phyloP scores from a whole-genome alignment of 257 asterid genomes.

The Catharanthus roseus region DNA sequence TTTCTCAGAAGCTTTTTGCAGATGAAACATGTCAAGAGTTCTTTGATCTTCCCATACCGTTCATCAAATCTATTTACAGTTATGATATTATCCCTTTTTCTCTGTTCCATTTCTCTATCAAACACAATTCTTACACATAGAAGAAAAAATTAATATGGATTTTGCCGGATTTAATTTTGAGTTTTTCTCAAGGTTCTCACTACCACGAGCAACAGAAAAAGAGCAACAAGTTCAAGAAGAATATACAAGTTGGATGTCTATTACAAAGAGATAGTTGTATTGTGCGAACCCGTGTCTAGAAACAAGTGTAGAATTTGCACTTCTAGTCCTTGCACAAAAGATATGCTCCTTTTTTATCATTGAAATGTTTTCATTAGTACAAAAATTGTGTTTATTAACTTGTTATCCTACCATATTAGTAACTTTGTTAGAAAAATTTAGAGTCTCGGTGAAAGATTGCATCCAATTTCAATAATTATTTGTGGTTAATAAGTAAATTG shows the following conservation, averaged over 20 bases:
- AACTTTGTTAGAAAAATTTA: neutral
- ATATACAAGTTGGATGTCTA: neutral
- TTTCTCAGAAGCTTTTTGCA: constrained; percentile 10
- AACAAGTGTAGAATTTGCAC: neutral
- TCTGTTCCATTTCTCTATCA: neutral
- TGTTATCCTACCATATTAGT: neutral
- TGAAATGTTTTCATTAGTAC: neutral
- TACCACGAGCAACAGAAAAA: neutral
- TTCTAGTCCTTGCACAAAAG: neutral
- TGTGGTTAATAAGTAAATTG: too few relatives aligned
- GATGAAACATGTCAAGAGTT: constrained; percentile 14
- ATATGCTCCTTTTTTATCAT: neutral
- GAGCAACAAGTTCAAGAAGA: neutral
- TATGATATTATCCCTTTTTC: neutral
- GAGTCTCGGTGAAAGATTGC: neutral
- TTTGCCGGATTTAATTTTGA: constrained; percentile 1
- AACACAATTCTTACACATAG: neutral
- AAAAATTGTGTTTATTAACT: too few relatives aligned
- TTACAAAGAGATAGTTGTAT: neutral
- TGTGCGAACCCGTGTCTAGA: too few relatives aligned
- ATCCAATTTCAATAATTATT: neutral
- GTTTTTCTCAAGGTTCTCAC: neutral
- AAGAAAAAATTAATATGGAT: neutral
- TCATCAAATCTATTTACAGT: neutral
- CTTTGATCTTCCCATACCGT: constrained; percentile 8